phyloP scores from a whole-genome alignment of 257 asterid genomes.

The Oldenlandia corymbosa region DNA sequence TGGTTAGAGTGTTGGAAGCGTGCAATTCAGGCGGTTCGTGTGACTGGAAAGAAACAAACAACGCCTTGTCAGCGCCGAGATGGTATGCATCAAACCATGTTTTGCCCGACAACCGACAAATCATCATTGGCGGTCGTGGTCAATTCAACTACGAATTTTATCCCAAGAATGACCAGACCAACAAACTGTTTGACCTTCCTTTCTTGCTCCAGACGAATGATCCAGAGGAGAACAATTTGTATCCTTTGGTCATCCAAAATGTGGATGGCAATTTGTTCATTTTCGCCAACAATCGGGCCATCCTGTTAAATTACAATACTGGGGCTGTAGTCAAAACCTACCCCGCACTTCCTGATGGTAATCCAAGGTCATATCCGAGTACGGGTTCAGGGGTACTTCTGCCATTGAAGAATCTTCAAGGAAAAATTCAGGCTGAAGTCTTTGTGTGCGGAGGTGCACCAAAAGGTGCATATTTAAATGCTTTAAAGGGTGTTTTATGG shows the following conservation, averaged over 20 bases:
- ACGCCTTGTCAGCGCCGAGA: conserved; percentile 11
- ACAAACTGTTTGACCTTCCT: conserved; percentile 14
- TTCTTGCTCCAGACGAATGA: conserved; percentile 34
- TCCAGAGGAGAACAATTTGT: conserved; percentile 31
- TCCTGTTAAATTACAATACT: conserved; percentile 24
- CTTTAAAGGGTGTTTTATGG: conserved; percentile 17
- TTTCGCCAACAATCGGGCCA: conserved; percentile 34
- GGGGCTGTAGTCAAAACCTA: conserved; percentile 21
- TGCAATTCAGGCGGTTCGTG: conserved; percentile 19
- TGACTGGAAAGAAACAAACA: conserved; percentile 26
- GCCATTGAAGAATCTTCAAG: conserved; percentile 28
- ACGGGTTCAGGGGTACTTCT: conserved; percentile 40
- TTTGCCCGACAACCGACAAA: conserved; percentile 32
- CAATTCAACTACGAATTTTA: conserved; percentile 38
- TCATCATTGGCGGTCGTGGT: conserved; percentile 36
- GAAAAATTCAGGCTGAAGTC: conserved; percentile 22
- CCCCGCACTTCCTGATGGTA: conserved; percentile 29
- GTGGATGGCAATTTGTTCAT: conserved; percentile 40
- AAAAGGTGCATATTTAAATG: conserved; percentile 21
- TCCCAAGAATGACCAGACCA: conserved; percentile 20
- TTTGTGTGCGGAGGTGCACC: conserved; percentile 47
- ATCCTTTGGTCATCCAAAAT: conserved; percentile 37
- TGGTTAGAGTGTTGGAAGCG: conserved; percentile 25
- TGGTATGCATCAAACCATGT: conserved; percentile 48
- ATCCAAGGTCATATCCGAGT: conserved; percentile 38